Evolutionary conservation across 768 basidiomycete genomes (phyloP).

Genomic region (Pleurotus pulmonarius): DNA sequence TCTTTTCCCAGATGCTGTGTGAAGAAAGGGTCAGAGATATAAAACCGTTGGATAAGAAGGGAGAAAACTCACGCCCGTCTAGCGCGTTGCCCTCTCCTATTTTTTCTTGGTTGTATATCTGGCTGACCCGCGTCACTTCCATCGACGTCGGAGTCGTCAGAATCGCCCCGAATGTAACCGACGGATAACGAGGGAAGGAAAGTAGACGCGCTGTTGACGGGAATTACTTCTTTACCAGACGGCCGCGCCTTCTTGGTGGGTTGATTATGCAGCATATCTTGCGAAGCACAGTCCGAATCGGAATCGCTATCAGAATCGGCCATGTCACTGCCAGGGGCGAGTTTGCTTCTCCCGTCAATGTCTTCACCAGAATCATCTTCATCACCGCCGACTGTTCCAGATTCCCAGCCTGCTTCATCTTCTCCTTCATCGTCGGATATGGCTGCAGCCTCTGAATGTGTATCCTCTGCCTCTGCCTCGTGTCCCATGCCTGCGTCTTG

Average conservation of each 20-base stretch:
- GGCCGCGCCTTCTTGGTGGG: conserved; percentile 18
- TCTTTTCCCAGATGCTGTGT: conserved; percentile 95
- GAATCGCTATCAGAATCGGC: conserved; percentile 19
- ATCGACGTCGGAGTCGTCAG: conserved; percentile 74
- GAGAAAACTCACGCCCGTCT: conserved; percentile 74
- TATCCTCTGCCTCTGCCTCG: conserved; percentile 19
- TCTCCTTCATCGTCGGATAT: conserved; percentile 16
- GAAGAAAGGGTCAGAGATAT: background rate
- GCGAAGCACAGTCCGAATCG: conserved; percentile 19
- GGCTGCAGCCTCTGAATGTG: conserved; percentile 6
- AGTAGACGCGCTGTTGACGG: conserved; percentile 30
- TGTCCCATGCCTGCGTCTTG: conserved; percentile 15
- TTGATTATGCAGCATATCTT: conserved; percentile 25
- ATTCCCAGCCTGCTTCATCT: conserved; percentile 36
- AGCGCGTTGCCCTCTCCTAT: conserved; percentile 91
- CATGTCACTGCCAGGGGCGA: conserved; percentile 19
- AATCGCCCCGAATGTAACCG: conserved; percentile 80
- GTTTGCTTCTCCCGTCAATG: conserved; percentile 1
- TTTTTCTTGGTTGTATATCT: conserved; percentile 64
- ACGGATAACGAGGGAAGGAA: conserved; percentile 89
- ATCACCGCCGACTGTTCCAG: conserved; percentile 34
- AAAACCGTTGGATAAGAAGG: background rate
- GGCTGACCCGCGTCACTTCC: conserved; percentile 55
- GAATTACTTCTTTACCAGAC: background rate
- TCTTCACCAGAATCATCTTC: conserved; percentile 29